phyloP scores from a whole-genome alignment of 441 rosid genomes.

The Brassica hybrid region DNA sequence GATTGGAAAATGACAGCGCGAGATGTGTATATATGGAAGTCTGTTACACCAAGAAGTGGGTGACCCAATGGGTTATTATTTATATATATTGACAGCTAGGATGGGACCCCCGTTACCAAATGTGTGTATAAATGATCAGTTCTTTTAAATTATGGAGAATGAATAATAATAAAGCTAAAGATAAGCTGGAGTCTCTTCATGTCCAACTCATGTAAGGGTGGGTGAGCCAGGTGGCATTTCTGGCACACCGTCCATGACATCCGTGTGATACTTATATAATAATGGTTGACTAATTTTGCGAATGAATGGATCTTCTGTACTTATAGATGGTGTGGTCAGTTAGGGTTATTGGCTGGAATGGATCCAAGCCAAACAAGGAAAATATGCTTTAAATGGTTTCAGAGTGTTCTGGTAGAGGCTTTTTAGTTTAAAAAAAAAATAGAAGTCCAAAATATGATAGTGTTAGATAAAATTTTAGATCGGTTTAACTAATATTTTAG shows the following conservation, averaged over 20 bases:
- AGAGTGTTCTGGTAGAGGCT: no score
- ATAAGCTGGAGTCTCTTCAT: conserved; percentile 21
- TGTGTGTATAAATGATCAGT: background rate
- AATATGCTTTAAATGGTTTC: background rate
- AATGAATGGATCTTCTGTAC: background rate
- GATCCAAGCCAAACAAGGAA: background rate
- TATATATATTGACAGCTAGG: conserved; percentile 24
- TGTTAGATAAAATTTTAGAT: no score
- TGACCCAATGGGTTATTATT: conserved; percentile 10
- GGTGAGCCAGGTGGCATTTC: background rate
- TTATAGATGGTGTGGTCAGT: background rate
- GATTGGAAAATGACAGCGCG: conserved; percentile 26
- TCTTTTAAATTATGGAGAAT: background rate
- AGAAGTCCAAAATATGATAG: no score
- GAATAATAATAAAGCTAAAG: background rate
- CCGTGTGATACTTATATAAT: background rate
- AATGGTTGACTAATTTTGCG: background rate
- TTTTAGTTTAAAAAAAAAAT: no score
- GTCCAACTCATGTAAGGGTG: background rate
- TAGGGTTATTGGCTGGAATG: background rate
- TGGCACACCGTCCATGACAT: conserved; percentile 6
- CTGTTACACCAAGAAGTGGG: conserved; percentile 13
- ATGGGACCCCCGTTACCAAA: conserved; percentile 26
- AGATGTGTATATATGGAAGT: background rate
- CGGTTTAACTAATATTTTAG: background rate